Conservation (phyloP, 1,284 basidiomycete genomes). For the Ustilago xerochloae region DNA sequence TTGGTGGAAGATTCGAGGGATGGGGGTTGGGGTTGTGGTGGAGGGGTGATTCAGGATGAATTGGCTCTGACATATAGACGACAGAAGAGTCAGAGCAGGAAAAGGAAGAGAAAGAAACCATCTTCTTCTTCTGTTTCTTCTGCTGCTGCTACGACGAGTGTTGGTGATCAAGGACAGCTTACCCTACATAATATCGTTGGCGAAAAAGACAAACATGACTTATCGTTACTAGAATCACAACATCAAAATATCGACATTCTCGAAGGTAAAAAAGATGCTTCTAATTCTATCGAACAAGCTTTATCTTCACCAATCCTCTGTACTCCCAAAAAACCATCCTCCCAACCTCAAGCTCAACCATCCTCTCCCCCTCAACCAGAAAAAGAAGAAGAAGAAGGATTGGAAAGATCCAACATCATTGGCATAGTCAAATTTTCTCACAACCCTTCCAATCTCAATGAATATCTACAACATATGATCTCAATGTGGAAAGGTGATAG, state of each 20-base stretch:
- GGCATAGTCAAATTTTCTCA: conserved; percentile 46
- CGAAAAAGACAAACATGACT: neutral
- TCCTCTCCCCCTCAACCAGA: neutral
- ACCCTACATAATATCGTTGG: neutral
- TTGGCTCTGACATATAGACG: conserved; percentile 32
- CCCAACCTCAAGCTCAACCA: neutral
- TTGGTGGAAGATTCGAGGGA: conserved; percentile 16
- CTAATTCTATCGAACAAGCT: conserved; percentile 8
- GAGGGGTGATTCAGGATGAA: conserved; percentile 15
- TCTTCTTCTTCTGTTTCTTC: neutral
- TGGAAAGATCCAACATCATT: conserved; percentile 14
- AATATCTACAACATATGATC: conserved; percentile 42
- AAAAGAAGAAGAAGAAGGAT: neutral
- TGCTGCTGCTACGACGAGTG: too few relatives aligned
- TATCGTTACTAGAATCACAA: neutral
- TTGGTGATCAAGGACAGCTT: neutral
- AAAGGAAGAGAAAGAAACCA: conserved; percentile 15
- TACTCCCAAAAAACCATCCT: conserved; percentile 4
- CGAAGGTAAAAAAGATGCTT: conserved; percentile 20
- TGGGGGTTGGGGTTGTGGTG: neutral
- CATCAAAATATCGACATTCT: conserved; percentile 26
- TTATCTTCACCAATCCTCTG: conserved; percentile 8
- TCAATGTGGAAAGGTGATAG: conserved; percentile 52
- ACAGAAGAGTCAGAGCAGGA: conserved; percentile 1
- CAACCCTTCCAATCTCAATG: conserved; percentile 24